Evolutionary conservation across 768 basidiomycete species (phyloP).

Genomic region (Mycena kentingensis): DNA sequence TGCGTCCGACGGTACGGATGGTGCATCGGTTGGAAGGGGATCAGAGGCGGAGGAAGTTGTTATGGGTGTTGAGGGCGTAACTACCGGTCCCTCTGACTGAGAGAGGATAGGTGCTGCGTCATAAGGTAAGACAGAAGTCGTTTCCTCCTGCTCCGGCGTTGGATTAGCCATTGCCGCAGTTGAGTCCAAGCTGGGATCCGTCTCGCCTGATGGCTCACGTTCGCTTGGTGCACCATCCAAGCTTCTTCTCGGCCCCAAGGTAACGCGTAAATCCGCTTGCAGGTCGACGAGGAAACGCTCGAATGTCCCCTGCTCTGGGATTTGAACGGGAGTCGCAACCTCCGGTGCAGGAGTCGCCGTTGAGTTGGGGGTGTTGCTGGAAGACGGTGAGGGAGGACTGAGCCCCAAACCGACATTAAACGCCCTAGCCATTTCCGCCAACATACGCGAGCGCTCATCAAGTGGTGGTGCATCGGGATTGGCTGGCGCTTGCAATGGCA

Average conservation of each 20-base stretch:
- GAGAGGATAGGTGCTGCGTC: too few relatives aligned
- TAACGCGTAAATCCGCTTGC: constrained; percentile 69
- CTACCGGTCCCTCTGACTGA: too few relatives aligned
- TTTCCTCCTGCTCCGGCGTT: too few relatives aligned
- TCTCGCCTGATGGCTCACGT: constrained; percentile 18
- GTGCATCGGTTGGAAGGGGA: neutral
- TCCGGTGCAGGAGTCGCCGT: neutral
- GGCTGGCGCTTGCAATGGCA: too few relatives aligned
- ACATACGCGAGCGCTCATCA: constrained; percentile 69
- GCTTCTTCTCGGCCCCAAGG: constrained; percentile 39
- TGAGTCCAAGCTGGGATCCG: too few relatives aligned
- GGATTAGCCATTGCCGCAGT: too few relatives aligned
- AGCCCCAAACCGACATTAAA: constrained; percentile 72
- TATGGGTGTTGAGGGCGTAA: too few relatives aligned
- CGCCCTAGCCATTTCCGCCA: constrained; percentile 80
- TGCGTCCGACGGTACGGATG: constrained; percentile 5
- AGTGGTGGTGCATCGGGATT: too few relatives aligned
- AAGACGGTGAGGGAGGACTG: constrained; percentile 25
- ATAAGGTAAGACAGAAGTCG: too few relatives aligned
- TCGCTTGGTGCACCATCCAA: too few relatives aligned
- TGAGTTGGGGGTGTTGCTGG: neutral
- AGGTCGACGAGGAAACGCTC: constrained; percentile 80
- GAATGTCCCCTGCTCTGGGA: constrained; percentile 66
- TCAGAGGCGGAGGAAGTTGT: neutral
- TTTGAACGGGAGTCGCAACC: neutral